phyloP scores from a whole-genome alignment of 2,329 filamentous ascomycete species.

The Pseudogymnoascus sp. region DNA sequence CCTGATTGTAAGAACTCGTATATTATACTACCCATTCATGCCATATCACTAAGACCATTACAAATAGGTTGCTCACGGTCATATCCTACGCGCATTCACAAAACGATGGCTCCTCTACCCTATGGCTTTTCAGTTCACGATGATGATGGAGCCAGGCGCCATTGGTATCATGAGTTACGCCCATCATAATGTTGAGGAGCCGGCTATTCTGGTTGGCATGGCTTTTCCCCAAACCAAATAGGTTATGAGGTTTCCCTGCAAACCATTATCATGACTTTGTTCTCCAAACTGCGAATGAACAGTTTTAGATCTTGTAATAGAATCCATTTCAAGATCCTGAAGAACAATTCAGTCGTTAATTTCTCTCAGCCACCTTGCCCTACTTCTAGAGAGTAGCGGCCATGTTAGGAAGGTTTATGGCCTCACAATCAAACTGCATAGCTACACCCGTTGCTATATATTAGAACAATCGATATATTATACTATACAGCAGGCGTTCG shows the following conservation, averaged over 20 bases:
- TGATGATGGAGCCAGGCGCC: background rate
- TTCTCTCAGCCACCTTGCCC: background rate
- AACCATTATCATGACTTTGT: background rate
- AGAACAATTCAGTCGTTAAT: background rate
- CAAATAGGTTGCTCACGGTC: background rate
- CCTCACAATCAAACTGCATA: background rate
- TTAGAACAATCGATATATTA: background rate
- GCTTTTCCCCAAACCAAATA: constrained; percentile 27
- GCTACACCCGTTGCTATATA: background rate
- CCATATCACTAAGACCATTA: background rate
- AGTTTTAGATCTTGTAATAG: background rate
- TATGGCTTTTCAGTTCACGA: background rate
- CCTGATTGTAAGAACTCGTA: constrained; percentile 31
- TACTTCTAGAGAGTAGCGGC: background rate
- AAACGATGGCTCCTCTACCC: background rate
- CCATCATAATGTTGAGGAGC: constrained; percentile 17
- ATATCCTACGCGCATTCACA: background rate
- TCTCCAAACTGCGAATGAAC: background rate
- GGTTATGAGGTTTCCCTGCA: background rate
- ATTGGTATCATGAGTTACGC: background rate
- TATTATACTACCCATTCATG: background rate
- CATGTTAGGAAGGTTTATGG: background rate
- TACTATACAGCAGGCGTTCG: background rate
- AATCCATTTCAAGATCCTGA: background rate
- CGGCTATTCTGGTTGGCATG: constrained; percentile 29